Percentiles rank a stretch among this genome's conserved stretches.
Conservation (phyloP, 352 stramenopile species). For the Phytopythium helicoides region DNA sequence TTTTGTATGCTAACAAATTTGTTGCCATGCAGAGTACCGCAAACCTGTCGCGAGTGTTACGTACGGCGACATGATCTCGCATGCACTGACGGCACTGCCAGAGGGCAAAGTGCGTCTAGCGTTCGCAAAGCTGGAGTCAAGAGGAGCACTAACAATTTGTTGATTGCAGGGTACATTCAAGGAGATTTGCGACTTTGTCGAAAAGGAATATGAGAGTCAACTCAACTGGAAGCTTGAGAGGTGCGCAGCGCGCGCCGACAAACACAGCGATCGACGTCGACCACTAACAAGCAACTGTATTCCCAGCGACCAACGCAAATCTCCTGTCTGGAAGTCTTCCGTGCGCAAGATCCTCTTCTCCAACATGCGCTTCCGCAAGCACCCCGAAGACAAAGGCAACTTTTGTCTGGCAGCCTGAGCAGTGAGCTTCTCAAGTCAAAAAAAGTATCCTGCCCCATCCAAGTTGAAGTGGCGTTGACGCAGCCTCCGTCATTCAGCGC, state of each 20-base stretch:
- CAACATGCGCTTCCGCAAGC: slow-evolving; percentile 82
- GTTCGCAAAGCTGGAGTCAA: slow-evolving; percentile 2
- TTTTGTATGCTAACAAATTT: background rate
- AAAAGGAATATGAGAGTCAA: slow-evolving; percentile 81
- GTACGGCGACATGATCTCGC: slow-evolving; percentile 89
- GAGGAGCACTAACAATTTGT: background rate
- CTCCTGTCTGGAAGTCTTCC: slow-evolving; percentile 87
- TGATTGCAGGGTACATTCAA: slow-evolving; percentile 73
- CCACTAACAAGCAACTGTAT: background rate
- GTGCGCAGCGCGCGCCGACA: slow-evolving; percentile 14
- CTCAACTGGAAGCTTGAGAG: slow-evolving; percentile 91
- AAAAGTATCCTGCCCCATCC: too few relatives aligned
- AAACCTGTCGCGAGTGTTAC: slow-evolving; percentile 80
- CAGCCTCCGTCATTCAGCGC: too few relatives aligned
- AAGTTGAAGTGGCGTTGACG: too few relatives aligned
- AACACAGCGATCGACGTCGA: background rate
- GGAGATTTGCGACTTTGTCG: slow-evolving; percentile 88
- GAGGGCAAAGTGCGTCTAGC: slow-evolving; percentile 53
- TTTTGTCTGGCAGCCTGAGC: slow-evolving; percentile 72
- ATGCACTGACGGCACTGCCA: slow-evolving; percentile 64
- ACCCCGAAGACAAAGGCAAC: slow-evolving; percentile 65
- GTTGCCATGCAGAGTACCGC: slow-evolving; percentile 51
- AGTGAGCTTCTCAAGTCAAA: too few relatives aligned
- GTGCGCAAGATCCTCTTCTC: slow-evolving; percentile 90
- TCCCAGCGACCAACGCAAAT: slow-evolving; percentile 76